These are phyloP conservation scores for Yarrowia sp. DNA, from an alignment of 805 yeast species.

Conservation along the genomic window DNA sequence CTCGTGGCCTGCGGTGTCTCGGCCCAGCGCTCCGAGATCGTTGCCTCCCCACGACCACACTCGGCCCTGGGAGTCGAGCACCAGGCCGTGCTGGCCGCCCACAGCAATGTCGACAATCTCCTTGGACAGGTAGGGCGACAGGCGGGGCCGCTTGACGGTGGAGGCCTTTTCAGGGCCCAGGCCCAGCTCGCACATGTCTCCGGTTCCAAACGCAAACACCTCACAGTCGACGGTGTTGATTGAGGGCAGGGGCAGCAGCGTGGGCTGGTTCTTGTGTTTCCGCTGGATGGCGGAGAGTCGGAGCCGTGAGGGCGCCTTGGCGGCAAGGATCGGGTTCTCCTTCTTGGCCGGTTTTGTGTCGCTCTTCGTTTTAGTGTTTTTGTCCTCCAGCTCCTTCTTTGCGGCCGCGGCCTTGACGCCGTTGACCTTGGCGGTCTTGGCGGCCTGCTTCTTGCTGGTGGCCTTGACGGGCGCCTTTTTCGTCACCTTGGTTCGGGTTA, in stretches of 20 bases:
- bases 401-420: conserved; percentile 19
- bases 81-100: conserved; percentile 96
- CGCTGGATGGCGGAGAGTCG: conserved; percentile 26
- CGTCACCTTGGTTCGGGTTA: conserved; percentile 27
- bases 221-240: conserved; percentile 62
- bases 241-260: conserved; percentile 44
- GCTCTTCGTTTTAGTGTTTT: background rate
- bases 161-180: conserved; percentile 93
- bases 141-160: conserved; percentile 94
- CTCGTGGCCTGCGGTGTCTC: conserved; percentile 72
- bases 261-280: conserved; percentile 23
- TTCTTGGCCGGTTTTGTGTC: background rate
- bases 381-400: conserved; percentile 4
- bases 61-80: conserved; percentile 73
- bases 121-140: conserved; percentile 63
- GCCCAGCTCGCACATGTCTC: conserved; percentile 97
- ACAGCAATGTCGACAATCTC: conserved; percentile 86
- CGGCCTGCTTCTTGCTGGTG: conserved; percentile 11
- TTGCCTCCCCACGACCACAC: conserved; percentile 99
- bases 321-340: conserved; percentile 9
- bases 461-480: conserved; percentile 21
- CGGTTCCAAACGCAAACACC: conserved; percentile 93
- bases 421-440: conserved; percentile 33
- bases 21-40: conserved; percentile 89
- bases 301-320: conserved; percentile 21